Base-by-base conservation (phyloP, 2,329 filamentous ascomycete genomes). In the Hypoxylon sp. region DNA sequence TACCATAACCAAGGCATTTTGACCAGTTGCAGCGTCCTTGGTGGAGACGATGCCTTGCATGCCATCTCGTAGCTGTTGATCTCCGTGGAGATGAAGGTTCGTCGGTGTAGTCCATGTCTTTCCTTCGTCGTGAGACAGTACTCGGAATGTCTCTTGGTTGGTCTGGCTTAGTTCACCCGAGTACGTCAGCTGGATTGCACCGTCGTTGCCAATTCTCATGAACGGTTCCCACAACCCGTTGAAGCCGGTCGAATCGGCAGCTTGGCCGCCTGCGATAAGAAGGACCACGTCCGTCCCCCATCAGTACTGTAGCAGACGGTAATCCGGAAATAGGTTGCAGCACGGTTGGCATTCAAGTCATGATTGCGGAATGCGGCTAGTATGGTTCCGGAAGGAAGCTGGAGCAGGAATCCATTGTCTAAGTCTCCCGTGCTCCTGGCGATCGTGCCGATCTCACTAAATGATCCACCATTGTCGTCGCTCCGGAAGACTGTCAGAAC, bases 321-420 rank as follows among this genome's bases (percentile, higher is more conserved):
- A 71, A 82, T 81, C 11, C 80, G 81, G 72, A 78, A 82, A 66
- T 81, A 78, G 0, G 77, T 80, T 10, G 51, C 51, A 0, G 73
- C 75, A 5, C 79, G 78, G 33, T 76, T 51, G 0, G 76, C 73
- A 9, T 77, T 78, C 11, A 76, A 63, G 66, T 81, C 81, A 60
- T 84, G 81, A 66, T 83, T 83, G 24, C 81, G 80, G 70, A 83
- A 83, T 0, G 81, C 81, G 0, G 78, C 81, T 0, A 83, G 73
- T 8, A 83, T 73, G 0, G 74, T 73, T 0, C 78, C 78, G 0
- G 75, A 75, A 1, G 77, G 72, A 0, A 80, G 74, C 59, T 82
- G 81, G 1, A 81, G 72, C 17, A 83, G 72, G 68, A 79, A 82
- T 63, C 79, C 75, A 69, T 83, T 83, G 72, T 83, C 81, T 14